These are phyloP conservation scores for Suillus occidentalis DNA, from an alignment of 768 basidiomycete species.

Conservation along the genomic window DNA sequence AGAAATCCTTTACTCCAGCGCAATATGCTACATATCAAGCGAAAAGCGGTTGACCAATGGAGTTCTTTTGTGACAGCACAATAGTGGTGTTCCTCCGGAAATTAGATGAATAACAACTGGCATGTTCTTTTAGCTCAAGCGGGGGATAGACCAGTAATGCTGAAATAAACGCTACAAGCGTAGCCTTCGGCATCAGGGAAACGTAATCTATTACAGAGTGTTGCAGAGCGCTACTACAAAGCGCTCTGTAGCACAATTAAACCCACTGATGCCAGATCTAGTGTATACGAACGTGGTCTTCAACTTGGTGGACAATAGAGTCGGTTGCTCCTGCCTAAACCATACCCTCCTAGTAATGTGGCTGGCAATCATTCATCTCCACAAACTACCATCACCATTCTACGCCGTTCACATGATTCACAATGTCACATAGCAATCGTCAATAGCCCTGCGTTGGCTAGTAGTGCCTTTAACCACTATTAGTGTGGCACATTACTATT, in stretches of 20 bases:
- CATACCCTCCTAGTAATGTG: background rate
- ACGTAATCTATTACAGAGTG: no score
- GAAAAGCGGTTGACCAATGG: conserved; percentile 24
- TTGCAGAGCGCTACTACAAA: no score
- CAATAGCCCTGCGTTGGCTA: background rate
- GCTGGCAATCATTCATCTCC: background rate
- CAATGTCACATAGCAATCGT: background rate
- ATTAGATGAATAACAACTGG: background rate
- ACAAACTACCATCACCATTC: background rate
- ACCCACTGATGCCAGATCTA: background rate
- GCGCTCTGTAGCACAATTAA: no score
- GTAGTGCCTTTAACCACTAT: background rate
- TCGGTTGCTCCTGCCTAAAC: background rate
- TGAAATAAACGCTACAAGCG: conserved; percentile 1
- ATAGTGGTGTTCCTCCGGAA: background rate
- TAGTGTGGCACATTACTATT: background rate
- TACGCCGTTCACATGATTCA: background rate
- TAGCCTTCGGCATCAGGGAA: conserved; percentile 24
- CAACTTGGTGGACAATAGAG: background rate
- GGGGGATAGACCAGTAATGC: background rate
- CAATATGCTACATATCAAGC: conserved; percentile 57
- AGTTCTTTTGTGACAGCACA: background rate
- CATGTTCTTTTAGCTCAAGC: background rate
- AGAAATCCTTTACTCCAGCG: conserved; percentile 76
- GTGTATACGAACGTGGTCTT: background rate